phyloP scores from a whole-genome alignment of 2,329 filamentous ascomycete species.

The Venturia carpophila region DNA sequence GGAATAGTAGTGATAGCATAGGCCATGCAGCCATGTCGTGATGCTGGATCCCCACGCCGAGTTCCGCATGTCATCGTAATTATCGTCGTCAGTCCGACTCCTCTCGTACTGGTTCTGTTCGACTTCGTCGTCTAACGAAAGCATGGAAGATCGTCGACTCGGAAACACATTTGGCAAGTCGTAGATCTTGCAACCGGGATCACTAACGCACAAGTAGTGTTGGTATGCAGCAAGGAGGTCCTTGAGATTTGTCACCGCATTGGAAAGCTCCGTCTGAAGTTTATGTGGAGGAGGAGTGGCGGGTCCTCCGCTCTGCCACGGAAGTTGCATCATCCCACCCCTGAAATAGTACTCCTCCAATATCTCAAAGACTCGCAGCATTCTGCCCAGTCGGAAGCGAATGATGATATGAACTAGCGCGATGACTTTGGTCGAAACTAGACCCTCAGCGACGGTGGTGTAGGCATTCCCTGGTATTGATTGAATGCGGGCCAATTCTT shows the following conservation, averaged over 20 bases:
- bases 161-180: neutral
- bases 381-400: conserved; percentile 3
- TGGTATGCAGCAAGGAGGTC: neutral
- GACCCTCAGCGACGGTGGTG: neutral
- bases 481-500: neutral
- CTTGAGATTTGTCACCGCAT: neutral
- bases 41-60: neutral
- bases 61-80: neutral
- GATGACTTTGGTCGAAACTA: neutral
- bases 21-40: neutral
- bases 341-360: neutral
- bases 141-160: neutral
- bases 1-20: neutral
- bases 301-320: neutral
- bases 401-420: neutral
- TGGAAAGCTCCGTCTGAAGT: neutral
- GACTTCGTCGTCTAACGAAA: neutral
- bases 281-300: neutral
- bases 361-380: neutral
- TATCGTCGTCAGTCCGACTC: neutral
- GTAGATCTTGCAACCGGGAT: neutral
- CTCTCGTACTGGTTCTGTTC: neutral
- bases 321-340: neutral
- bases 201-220: neutral
- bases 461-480: neutral